Base-by-base conservation (phyloP, 1,284 basidiomycete species). In the Sphagnurus paluster region DNA sequence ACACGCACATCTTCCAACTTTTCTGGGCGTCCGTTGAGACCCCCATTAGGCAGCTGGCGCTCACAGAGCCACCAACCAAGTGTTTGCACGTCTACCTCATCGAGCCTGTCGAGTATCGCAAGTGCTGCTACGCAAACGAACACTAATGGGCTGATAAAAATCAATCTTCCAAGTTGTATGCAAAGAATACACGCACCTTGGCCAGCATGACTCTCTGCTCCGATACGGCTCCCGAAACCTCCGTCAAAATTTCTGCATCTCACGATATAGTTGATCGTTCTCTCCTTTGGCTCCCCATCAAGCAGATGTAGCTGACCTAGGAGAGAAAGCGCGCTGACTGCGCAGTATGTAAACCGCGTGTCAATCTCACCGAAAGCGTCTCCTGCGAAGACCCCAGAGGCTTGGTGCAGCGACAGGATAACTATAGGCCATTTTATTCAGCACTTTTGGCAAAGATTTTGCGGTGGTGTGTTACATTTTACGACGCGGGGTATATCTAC, bases 51-150 rank as follows among this genome's bases (percentile, higher is more conserved):
- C 8, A 98, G 73, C 64, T 99, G 96, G 6, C 96, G 76, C 61
- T 99, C 97, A 8, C 88, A 81, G 2, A 99, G 71, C 96, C 96
- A 99, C 84, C 90, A 94, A 8, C 77, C 87, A 1, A 98, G 72
- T 23, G 81, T 87, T 14, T 89, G 77, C 1, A 70, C 60, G 60
- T 97, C 90, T 4, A 95, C 78, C 25, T 80, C 71, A 57, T 96
- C 87, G 8, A 98, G 69, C 39, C 84, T 70, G 59, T 90, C 85
- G 3, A 98, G 74, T 16, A 99, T 95, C 1, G 93, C 86, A 9
- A 99, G 75, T 0, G 93, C 81, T 0, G 84, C 93, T 0, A 91
- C 78, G 60, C 93, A 97, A 1, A 94, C 91, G 67, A 89, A 98
- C 0, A 96, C 96, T 96, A 45, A n/a, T 16, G 32, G 4, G 4